Conservation (phyloP, 2,329 filamentous ascomycete species). For the Fusarium gaditjirri region DNA sequence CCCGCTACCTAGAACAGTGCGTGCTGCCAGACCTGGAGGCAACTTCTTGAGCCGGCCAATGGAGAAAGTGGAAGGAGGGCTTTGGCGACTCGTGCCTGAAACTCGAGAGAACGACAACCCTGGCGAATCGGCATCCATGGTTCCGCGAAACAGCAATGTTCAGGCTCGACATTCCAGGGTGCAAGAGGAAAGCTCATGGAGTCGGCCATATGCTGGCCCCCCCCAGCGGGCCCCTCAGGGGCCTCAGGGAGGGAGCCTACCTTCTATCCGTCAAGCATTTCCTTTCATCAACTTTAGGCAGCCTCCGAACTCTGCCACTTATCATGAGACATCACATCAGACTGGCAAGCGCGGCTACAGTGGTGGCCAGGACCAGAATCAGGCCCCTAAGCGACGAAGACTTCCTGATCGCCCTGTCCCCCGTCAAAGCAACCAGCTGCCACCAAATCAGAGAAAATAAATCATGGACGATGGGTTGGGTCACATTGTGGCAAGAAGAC, state of each 20-base stretch:
- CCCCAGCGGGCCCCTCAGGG: background rate
- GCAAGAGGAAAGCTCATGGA: background rate
- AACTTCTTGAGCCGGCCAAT: background rate
- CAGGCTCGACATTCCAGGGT: background rate
- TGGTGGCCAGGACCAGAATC: background rate
- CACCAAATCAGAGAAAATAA: background rate
- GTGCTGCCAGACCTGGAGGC: background rate
- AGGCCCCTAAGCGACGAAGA: constrained; percentile 16
- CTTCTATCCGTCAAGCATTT: constrained; percentile 29
- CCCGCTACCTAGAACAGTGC: background rate
- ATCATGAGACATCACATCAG: background rate
- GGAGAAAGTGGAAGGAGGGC: background rate
- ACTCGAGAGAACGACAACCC: background rate
- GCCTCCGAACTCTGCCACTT: background rate
- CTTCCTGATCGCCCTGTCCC: constrained; percentile 7
- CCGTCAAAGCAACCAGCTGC: background rate
- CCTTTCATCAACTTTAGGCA: background rate
- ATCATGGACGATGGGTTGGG: background rate
- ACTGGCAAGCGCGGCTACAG: background rate
- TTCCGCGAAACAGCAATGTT: background rate
- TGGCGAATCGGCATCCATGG: background rate
- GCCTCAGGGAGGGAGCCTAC: background rate
- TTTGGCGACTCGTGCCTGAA: background rate
- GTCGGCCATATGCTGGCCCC: background rate
- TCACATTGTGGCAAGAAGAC: background rate